Base-by-base conservation (phyloP, 2,329 filamentous ascomycete genomes). In the Keithomyces neogunnii region DNA sequence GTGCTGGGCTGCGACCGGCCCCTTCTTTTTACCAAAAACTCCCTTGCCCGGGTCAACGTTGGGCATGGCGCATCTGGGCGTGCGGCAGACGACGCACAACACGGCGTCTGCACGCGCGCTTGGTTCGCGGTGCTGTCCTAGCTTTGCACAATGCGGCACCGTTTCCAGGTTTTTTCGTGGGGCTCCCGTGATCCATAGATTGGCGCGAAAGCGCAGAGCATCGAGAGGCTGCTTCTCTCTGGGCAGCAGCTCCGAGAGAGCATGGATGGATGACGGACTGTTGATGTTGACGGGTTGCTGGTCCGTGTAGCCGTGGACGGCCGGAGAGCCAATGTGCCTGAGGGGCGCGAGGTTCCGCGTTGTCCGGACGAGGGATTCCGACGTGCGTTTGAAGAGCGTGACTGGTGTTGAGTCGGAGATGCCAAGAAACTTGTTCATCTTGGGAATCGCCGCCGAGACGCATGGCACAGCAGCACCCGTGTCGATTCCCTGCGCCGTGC, bases 1-100 rank as follows among this genome's bases (percentile, higher is more conserved):
- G 62, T 58, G 11, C 61, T 62, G 0, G 62, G 62, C 49, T 64
- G 62, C 0, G 60, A 57, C 4, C 48, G 61, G 0, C 60, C 62
- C 45, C 53, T 59, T 5, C 53, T 57, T 47, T 11, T 39, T 44
- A 28, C 45, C 40, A 40, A 50, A 50, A 9, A 30, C 42, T 30
- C 48, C 48, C 30, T 36, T 49, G 39, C 6, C 48, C 4, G 48
- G 48, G 9, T 50, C 48, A 11, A 45, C 48, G n/a, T 45, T 39
- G 32, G 48, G 48, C 32, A 50, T 50, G 2, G 42, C 46, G 42
- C 48, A 50, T 38, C 48, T 45, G 19, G 40, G 45, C 1, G 48
- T 46, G 29, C 48, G 48, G 26, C 48, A 50, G 6, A 50, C 42
- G 19, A 50, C 48, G 33, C 40, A 45, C 19, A 50, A 13, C 13